Conservation (phyloP, 768 basidiomycete species). For the Boletellus ananiceps region DNA sequence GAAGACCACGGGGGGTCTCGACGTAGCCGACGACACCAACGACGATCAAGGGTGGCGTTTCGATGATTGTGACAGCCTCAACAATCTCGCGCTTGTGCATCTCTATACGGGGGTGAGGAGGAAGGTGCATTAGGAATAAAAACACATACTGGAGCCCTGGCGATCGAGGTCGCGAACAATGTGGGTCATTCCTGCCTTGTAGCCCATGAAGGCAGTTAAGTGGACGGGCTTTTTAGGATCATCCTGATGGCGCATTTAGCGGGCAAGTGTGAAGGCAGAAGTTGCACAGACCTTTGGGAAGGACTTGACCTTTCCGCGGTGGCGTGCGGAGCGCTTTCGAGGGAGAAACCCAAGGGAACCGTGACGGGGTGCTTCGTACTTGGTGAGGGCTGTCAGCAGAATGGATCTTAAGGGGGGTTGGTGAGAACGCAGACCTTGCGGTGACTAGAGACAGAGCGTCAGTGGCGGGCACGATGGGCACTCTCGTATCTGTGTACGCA, state of each 20-base stretch:
- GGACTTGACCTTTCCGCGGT: slow-evolving; percentile 98
- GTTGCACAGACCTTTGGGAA: slow-evolving; percentile 82
- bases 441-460: slow-evolving; percentile 48
- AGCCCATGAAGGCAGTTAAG: slow-evolving; percentile 96
- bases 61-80: slow-evolving; percentile 93
- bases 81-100: slow-evolving; percentile 99
- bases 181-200: slow-evolving; percentile 99
- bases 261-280: background rate
- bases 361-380: slow-evolving; percentile 99
- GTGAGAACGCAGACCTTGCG: slow-evolving; percentile 63
- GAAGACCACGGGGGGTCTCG: slow-evolving; percentile 98
- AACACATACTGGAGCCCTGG: slow-evolving; percentile 93
- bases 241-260: slow-evolving; percentile 54
- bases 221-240: slow-evolving; percentile 99
- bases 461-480: background rate
- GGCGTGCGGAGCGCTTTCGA: slow-evolving; percentile 93
- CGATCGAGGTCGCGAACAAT: slow-evolving; percentile 98
- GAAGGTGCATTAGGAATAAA: background rate
- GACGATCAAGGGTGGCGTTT: slow-evolving; percentile 94
- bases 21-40: slow-evolving; percentile 99
- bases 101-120: slow-evolving; percentile 48
- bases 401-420: background rate
- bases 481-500: slow-evolving; percentile 28
- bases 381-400: slow-evolving; percentile 22
- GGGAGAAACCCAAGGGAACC: slow-evolving; percentile 98